Base-by-base conservation (phyloP, 2,329 filamentous ascomycete species). In the Alternaria sp. region DNA sequence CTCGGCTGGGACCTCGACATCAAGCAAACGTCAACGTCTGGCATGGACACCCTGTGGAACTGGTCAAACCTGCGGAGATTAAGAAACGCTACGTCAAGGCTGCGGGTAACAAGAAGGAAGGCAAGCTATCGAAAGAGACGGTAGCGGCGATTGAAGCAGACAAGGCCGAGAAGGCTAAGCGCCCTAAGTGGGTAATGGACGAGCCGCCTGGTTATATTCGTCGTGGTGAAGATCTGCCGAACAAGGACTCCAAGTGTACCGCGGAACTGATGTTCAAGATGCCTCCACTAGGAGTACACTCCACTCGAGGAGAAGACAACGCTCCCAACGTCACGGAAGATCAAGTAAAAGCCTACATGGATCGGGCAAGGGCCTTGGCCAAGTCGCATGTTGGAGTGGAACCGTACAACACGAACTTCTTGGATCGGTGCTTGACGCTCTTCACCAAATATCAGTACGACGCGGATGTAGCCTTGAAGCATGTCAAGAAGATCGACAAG, bases 161-260 rank as follows among this genome's bases (percentile, higher is more conserved):
- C 69, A 94, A 92, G 71, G 85, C 89, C 44, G 89, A 90, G 68
- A 89, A 90, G 64, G 93, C 94, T 59, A 93, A 90, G 67, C 90
- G 94, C 20, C 95, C 95, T 1, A 96, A 94, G 79, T 97, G 94
- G 93, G 87, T 98, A 30, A 90, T 96, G 83, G 96, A 98, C 72
- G 93, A 96, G 77, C 96, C 96, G 0, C 82, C 88, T 4, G 96
- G 96, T 7, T 99, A 96, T 76, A 87, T 96, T 18, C 87, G 87
- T 55, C 91, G 96, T 63, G 96, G 96, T 25, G 92, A 94, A 71
- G 95, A 98, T 77, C 84, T 87, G 77, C 87, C 86, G 2, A 84
- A 91, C 68, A 87, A 91, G 65, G 92, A 96, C 74, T 87, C 90
- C 11, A 87, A 87, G 49, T 91, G 90, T 71, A 97, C 94, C 0